These are phyloP conservation scores for Sarcodon aspratus DNA, from an alignment of 768 basidiomycete species.

Conservation along the genomic window DNA sequence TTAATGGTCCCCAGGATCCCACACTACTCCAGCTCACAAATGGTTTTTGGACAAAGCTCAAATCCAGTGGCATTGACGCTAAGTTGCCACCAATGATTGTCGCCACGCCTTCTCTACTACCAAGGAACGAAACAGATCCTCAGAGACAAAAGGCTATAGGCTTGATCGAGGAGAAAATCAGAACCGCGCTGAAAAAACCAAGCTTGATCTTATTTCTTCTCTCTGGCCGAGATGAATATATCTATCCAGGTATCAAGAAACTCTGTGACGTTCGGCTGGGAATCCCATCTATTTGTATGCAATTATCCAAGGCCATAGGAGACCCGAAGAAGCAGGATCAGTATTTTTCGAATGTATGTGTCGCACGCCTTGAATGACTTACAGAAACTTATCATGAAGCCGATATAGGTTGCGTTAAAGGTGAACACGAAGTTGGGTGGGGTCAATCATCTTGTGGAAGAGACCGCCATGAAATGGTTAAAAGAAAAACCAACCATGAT, in stretches of 20 bases:
- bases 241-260: slow-evolving; percentile 76
- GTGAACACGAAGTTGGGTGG: slow-evolving; percentile 80
- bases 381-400: too few species aligned
- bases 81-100: slow-evolving; percentile 28
- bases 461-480: slow-evolving; percentile 49
- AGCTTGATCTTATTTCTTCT: slow-evolving; percentile 64
- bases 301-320: slow-evolving; percentile 45
- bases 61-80: slow-evolving; percentile 44
- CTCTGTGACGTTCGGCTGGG: slow-evolving; percentile 68
- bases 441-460: slow-evolving; percentile 59
- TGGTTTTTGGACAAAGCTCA: slow-evolving; percentile 45
- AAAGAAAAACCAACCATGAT: slow-evolving; percentile 64
- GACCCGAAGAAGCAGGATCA: slow-evolving; percentile 55
- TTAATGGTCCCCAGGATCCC: slow-evolving; percentile 32
- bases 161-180: slow-evolving; percentile 22
- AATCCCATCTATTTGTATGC: slow-evolving; percentile 67
- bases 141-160: slow-evolving; percentile 32
- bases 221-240: slow-evolving; percentile 54
- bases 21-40: slow-evolving; percentile 30
- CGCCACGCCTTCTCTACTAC: slow-evolving; percentile 14
- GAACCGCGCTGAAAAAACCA: slow-evolving; percentile 24
- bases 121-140: slow-evolving; percentile 23
- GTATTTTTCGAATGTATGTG: slow-evolving; percentile 53
- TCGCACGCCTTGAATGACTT: too few species aligned
- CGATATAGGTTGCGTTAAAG: slow-evolving; percentile 47